Evolutionary conservation across 176 grass and related monocot species (phyloP), one percentile per base, ranked within the genome.

Genomic region (Eragrostis nindensis): DNA sequence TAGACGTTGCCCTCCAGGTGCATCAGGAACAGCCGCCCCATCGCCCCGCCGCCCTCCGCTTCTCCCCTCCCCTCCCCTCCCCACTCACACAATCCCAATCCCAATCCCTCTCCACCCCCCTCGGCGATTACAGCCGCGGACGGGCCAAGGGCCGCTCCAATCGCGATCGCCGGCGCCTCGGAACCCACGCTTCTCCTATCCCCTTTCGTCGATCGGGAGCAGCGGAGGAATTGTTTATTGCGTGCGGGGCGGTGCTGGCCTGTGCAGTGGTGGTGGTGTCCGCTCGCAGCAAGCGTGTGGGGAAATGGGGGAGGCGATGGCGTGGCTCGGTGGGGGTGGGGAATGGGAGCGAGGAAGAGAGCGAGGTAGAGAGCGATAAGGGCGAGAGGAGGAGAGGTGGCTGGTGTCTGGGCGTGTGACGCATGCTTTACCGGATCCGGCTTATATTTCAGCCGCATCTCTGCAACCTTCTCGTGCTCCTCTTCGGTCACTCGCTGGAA

Each of bases 11-110:
- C 94, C 54, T 97, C 94, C 6, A 97, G 80, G 70, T 84, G 72
- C 57, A 85, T 85, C 88, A 97, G 47, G 85, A 93, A 97, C 62
- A 93, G 87, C 67, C 68, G 73, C 86, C 94, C 94, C 94, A 97
- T 96, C 44, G 75, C 72, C 26, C 70, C 61, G 11, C 39, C 54
- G 7, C 27, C 40, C 13, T 4, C 54, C n/a, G n/a, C n/a, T n/a
- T n/a, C n/a, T n/a, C n/a, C n/a, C n/a, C n/a, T n/a, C n/a, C n/a
- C n/a, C n/a, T 18, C 7, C 16, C 16, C 56, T 14, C 22, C 9
- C 72, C 25, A 14, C 26, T 4, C 40, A 15, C 18, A 6, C n/a
- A 60, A 0, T 22, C 27, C 80, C n/a, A n/a, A n/a, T n/a, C n/a
- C n/a, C 60, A 30, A 49, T 17, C 68, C 14, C 70, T 38, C 13